Evolutionary conservation across 352 stramenopile genomes (phyloP), one percentile per base, ranked within the genome.

Genomic region (Saprolegnia diclina): DNA sequence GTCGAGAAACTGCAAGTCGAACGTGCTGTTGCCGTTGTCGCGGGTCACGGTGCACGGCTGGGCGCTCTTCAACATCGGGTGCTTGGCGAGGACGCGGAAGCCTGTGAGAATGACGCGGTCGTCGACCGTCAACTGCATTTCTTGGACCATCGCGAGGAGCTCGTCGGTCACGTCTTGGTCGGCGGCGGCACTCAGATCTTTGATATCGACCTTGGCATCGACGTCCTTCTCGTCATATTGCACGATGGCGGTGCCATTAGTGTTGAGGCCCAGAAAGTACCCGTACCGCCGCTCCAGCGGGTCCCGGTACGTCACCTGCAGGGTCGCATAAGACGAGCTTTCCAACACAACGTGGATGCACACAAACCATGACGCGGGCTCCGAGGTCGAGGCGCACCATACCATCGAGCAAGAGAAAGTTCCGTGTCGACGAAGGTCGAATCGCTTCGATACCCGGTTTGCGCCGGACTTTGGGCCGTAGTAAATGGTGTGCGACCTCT

Each of bases 301-400:
- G 52, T 59, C 52, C 13, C 52, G 52, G 35, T 59, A 59, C 16
- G 52, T 59, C 35, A 59, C 52, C 52, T 59, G 19, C 35, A 54
- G n/a, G n/a, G n/a, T n/a, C 22, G 32, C 7, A 57, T 57, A 14
- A 38, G 16, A 7, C 16, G 7, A 16, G 7, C 7, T 45, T 45
- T 29, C 52, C 52, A 57, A 16, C 32, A 16, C 32, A 57, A 7
- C 7, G 7, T 57, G 9, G 14, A 16, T 16, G 38, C 7, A 45
- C 7, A 45, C 9, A 16, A 21, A 59, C 52, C 52, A 59, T 21
- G 52, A 59, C 52, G 24, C 52, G 52, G 16, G 11, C 52, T 3
- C 52, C 52, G 35, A 59, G 52, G 13, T 59, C 52, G 19, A 59
- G 11, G 13, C 52, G 52, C 11, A 59, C n/a, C 52, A 59, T 35